Conservation (phyloP, 2,329 filamentous ascomycete genomes). For the Ceratocystiopsis sp. region DNA sequence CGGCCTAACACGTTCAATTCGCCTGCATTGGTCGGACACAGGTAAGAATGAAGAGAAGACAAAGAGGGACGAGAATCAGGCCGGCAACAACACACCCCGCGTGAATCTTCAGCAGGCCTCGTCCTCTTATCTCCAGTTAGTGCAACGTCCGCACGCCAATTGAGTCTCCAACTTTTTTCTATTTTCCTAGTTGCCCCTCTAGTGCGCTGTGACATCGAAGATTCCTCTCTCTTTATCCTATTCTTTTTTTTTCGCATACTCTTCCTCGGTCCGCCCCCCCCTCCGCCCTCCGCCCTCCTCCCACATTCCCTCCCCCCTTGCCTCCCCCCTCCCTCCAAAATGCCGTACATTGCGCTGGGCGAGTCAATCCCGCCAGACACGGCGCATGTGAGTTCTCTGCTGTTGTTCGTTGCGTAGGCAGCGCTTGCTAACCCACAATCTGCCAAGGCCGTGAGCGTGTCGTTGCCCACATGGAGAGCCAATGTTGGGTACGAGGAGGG, state of each 20-base stretch:
- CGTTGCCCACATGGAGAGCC: constrained; percentile 78
- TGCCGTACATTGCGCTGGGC: constrained; percentile 29
- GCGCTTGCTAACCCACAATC: neutral
- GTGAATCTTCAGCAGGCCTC: too few relatives aligned
- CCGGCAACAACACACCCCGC: too few relatives aligned
- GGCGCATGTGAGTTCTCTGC: constrained; percentile 39
- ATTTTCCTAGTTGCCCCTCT: too few relatives aligned
- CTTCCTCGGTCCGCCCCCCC: neutral
- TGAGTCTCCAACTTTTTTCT: too few relatives aligned
- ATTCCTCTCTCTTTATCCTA: neutral
- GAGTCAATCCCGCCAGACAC: constrained; percentile 64
- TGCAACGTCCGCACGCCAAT: too few relatives aligned
- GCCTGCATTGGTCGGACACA: too few relatives aligned
- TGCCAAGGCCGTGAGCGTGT: constrained; percentile 78
- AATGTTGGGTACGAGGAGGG: constrained; percentile 94
- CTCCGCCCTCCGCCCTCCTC: neutral
- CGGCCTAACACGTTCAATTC: too few relatives aligned
- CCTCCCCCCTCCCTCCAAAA: neutral
- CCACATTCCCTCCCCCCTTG: neutral
- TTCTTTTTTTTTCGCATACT: neutral
- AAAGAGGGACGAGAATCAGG: too few relatives aligned
- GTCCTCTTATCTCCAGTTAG: too few relatives aligned
- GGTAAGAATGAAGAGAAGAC: too few relatives aligned
- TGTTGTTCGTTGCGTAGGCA: too few relatives aligned
- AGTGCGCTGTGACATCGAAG: too few relatives aligned